A percentile compares a stretch with the other conserved stretches of the same genome.
Evolutionary conservation across 1,284 basidiomycete genomes (phyloP).

Genomic region (Anthracocystis walkeri): DNA sequence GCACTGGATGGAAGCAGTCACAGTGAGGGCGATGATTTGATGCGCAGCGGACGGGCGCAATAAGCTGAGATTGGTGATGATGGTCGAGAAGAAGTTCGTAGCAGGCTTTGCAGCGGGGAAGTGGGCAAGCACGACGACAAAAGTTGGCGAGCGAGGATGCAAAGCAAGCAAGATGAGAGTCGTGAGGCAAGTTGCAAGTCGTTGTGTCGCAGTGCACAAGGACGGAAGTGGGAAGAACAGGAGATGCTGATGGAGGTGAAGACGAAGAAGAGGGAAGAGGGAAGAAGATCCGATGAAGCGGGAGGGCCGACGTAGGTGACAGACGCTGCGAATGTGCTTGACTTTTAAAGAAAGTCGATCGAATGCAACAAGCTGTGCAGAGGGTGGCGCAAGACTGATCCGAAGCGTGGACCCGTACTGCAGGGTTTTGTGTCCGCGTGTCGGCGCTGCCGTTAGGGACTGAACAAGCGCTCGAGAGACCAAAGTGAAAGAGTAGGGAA

Average conservation of each 20-base stretch:
- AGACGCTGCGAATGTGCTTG: neutral
- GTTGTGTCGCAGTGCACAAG: neutral
- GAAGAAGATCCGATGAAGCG: neutral
- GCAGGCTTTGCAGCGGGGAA: conserved; percentile 16
- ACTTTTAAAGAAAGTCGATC: neutral
- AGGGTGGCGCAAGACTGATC: neutral
- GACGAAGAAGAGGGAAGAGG: too few species aligned
- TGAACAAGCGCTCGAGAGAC: neutral
- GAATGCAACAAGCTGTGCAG: neutral
- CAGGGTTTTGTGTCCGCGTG: neutral
- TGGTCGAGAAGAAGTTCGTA: conserved; percentile 13
- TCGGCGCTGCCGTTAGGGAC: neutral
- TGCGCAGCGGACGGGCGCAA: conserved; percentile 8
- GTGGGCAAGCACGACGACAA: conserved; percentile 22
- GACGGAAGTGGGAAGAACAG: too few species aligned
- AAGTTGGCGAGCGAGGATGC: neutral
- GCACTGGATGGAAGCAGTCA: neutral
- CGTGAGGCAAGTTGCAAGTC: neutral
- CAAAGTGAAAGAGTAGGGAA: neutral
- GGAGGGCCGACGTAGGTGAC: neutral
- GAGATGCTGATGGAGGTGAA: too few species aligned
- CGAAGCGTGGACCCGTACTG: neutral
- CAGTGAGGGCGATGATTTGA: neutral
- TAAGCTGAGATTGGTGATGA: neutral
- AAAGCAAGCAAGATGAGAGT: conserved; percentile 1